Conservation (phyloP, 2,329 filamentous ascomycete species). For the Colletotrichum eremochloae region DNA sequence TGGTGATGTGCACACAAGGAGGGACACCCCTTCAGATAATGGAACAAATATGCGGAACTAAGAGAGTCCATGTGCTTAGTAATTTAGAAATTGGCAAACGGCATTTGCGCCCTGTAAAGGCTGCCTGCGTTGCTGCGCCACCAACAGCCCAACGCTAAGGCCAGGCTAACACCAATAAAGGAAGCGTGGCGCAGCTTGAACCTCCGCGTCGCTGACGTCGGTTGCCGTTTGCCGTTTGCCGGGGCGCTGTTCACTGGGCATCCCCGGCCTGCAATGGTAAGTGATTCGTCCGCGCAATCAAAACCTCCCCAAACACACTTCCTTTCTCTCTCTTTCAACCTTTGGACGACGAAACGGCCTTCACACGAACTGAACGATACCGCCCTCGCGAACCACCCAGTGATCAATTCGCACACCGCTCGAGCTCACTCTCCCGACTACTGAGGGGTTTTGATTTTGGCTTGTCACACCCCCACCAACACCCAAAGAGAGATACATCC, state of each 20-base stretch:
- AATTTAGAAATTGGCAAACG: not conserved
- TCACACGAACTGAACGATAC: constrained; percentile 26
- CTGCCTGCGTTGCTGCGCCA: constrained; percentile 33
- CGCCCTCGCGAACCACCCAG: constrained; percentile 19
- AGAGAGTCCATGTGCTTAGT: not conserved
- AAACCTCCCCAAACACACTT: constrained; percentile 24
- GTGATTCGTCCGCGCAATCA: constrained; percentile 41
- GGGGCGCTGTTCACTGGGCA: constrained; percentile 30
- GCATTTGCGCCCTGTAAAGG: constrained; percentile 1
- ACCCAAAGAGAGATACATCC: not conserved
- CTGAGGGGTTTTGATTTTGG: not conserved
- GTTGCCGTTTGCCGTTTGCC: constrained; percentile 28
- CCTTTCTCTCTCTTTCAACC: constrained; percentile 10
- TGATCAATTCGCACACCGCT: constrained; percentile 12
- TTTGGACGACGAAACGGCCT: constrained; percentile 39
- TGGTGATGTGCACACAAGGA: constrained; percentile 1
- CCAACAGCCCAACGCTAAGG: constrained; percentile 16
- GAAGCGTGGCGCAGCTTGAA: constrained; percentile 29
- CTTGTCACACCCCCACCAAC: not conserved
- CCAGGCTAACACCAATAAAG: not conserved
- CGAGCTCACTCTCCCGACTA: not conserved
- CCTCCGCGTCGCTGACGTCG: constrained; percentile 44
- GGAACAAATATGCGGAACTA: not conserved
- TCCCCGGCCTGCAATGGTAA: constrained; percentile 28
- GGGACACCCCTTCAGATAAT: not conserved